Conservation (phyloP, 306 rosid genomes). For the Quillaja saponaria region DNA sequence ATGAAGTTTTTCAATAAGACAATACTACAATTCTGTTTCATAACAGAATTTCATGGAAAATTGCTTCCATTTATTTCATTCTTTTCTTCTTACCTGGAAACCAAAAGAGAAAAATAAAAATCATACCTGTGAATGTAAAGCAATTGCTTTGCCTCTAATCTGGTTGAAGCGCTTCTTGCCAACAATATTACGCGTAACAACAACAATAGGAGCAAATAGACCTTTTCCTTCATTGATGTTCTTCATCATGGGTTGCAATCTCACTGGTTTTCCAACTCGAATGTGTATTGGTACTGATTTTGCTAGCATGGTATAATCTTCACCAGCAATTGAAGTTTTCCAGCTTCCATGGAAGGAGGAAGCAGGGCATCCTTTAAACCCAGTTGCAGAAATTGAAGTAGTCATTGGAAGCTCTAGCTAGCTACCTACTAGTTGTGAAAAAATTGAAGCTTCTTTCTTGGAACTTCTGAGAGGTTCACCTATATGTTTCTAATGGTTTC, state of each 20-base stretch:
- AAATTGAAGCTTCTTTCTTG: slow-evolving; percentile 7
- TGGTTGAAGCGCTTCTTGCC: slow-evolving; percentile 96
- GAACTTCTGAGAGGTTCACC: slow-evolving; percentile 15
- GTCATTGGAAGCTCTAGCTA: slow-evolving; percentile 43
- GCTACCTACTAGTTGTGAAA: neutral
- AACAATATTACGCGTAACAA: slow-evolving; percentile 63
- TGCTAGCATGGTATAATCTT: slow-evolving; percentile 51
- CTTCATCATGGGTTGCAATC: slow-evolving; percentile 87
- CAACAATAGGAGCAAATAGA: slow-evolving; percentile 82
- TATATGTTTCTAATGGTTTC: slow-evolving; percentile 24
- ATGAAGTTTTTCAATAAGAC: neutral
- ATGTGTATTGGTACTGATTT: slow-evolving; percentile 59
- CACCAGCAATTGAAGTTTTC: slow-evolving; percentile 72
- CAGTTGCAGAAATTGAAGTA: slow-evolving; percentile 61
- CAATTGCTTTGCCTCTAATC: slow-evolving; percentile 95
- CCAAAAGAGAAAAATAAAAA: neutral
- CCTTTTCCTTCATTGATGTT: slow-evolving; percentile 96
- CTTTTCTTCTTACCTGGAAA: too few relatives aligned
- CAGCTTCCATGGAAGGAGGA: slow-evolving; percentile 77
- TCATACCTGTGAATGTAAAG: slow-evolving; percentile 90
- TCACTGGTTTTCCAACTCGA: slow-evolving; percentile 52
- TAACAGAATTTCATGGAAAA: neutral
- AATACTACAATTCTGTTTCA: neutral
- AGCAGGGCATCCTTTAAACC: slow-evolving; percentile 48
- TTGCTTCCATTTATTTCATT: slow-evolving; percentile 60